Percentiles rank a stretch among this genome's conserved stretches.
These are phyloP conservation scores for Sedum album DNA, from an alignment of 164 flowering plant species.

Conservation along the genomic window DNA sequence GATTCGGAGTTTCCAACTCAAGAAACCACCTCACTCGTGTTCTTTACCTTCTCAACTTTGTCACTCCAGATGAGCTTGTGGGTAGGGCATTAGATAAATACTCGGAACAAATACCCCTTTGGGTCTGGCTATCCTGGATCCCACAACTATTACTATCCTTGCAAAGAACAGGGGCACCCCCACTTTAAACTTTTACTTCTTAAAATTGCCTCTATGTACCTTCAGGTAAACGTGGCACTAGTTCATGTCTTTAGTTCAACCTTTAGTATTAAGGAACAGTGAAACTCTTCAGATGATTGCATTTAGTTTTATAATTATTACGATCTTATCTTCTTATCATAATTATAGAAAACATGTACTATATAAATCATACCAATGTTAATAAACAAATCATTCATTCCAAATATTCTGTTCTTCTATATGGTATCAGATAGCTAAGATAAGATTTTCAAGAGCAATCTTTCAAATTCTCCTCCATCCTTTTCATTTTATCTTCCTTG, in stretches of 20 bases:
- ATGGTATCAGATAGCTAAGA: no score
- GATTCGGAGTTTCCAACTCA: slow-evolving; percentile 85
- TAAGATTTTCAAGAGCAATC: no score
- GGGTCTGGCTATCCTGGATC: slow-evolving; percentile 99
- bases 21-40: slow-evolving; percentile 94
- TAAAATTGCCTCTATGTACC: slow-evolving; percentile 81
- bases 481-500: no score
- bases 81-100: slow-evolving; percentile 91
- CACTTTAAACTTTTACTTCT: slow-evolving; percentile 87
- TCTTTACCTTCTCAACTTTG: slow-evolving; percentile 89
- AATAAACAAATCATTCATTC: no score
- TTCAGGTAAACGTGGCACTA: slow-evolving; percentile 53
- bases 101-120: slow-evolving; percentile 85
- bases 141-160: slow-evolving; percentile 91
- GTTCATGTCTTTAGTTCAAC: background rate
- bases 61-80: slow-evolving; percentile 77
- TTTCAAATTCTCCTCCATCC: no score
- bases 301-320: no score
- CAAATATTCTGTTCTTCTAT: no score
- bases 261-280: no score
- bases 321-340: no score
- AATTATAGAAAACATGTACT: no score
- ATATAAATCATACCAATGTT: no score
- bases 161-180: slow-evolving; percentile 88
- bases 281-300: no score